Conservation (phyloP, 495 filamentous ascomycete species). For the Chlorociboria aeruginascens region DNA sequence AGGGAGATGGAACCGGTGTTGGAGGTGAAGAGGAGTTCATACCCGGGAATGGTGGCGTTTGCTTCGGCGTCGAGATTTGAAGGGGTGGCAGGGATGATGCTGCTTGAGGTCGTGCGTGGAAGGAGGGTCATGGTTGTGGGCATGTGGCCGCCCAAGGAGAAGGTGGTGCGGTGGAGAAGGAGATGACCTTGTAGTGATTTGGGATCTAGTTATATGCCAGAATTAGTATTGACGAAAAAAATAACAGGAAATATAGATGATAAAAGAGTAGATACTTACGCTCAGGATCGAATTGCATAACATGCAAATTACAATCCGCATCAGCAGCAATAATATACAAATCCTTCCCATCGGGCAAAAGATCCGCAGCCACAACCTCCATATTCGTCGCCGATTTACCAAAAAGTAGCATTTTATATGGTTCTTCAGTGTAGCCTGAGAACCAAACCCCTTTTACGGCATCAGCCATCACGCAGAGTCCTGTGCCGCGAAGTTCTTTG, state of each 20-base stretch:
- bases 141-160: conserved; percentile 68
- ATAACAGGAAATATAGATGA: background rate
- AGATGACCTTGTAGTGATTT: conserved; percentile 83
- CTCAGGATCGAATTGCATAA: conserved; percentile 91
- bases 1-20: conserved; percentile 67
- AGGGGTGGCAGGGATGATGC: conserved; percentile 28
- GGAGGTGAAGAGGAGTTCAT: conserved; percentile 58
- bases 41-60: conserved; percentile 20
- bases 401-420: conserved; percentile 90
- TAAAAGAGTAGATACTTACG: conserved; percentile 29
- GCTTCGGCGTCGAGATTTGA: conserved; percentile 20
- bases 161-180: conserved; percentile 74
- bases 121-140: conserved; percentile 63
- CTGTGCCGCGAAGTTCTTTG: conserved; percentile 71
- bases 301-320: conserved; percentile 72
- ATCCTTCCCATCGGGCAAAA: conserved; percentile 75
- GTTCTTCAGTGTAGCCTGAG: conserved; percentile 85
- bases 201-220: conserved; percentile 55
- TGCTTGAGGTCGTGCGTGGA: conserved; percentile 42
- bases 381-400: conserved; percentile 67
- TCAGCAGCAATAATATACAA: conserved; percentile 76
- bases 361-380: conserved; percentile 73
- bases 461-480: conserved; percentile 75
- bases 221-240: background rate
- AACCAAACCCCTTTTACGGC: conserved; percentile 93